Evolutionary conservation across 2,329 filamentous ascomycete species (phyloP), one percentile per base, ranked within the genome.

Genomic region (Podosphaera xanthii): DNA sequence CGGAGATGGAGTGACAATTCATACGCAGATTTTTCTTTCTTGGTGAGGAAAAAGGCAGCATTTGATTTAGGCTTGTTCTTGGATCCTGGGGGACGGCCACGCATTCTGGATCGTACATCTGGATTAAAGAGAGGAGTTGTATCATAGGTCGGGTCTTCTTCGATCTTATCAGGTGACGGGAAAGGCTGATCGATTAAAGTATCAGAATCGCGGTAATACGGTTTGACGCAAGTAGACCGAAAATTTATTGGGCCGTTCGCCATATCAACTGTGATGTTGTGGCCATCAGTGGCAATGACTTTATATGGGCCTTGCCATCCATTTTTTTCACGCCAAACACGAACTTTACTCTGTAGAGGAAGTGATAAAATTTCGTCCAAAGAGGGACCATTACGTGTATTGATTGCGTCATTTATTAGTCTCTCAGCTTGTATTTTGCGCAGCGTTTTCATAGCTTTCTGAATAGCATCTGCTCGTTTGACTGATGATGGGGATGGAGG

Each of bases 401-500:
- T 22, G 22, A 22, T 22, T 22, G 22, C 22, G 22, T 22, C 22
- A 22, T 22, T 22, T 22, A 22, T 22, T 22, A 22, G 22, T 22
- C 22, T 22, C 22, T 22, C 22, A 22, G 22, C 22, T 22, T 22
- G 22, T 22, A 22, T 22, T 1, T 22, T 22, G 22, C 22, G 22
- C 22, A 22, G 22, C 22, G 22, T 22, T 22, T 22, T 22, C 22
- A 22, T 22, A 22, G 22, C 22, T 22, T 22, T 22, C 22, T 22
- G 22, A 22, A 61, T 38, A 12, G 60, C 57, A 12, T 35, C 36
- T 52, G 59, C 53, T 49, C 57, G 44, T 53, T 61, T 52, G 4
- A n/a, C 35, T 10, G 38, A 22, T 14, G 52, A 35, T 46, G 56
- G 49, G 22, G 34, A 55, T 34, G 35, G 42, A 57, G 52, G 38